Percentiles rank a stretch among this genome's conserved stretches.
Evolutionary conservation across 108 stramenopile genomes (phyloP).

Genomic region (Cyclotella cryptica): DNA sequence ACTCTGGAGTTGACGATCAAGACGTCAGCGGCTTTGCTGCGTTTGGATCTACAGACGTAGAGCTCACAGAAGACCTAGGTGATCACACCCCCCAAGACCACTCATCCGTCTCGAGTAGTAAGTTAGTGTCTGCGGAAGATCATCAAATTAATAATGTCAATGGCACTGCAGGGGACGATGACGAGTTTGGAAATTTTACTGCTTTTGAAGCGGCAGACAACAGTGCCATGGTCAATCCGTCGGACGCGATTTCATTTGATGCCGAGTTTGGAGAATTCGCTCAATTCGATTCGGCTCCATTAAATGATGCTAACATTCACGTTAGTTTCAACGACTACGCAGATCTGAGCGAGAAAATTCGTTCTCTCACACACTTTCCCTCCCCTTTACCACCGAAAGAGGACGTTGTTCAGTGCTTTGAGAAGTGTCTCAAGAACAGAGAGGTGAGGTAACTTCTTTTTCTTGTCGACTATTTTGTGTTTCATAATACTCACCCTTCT

Average conservation of each 20-base stretch:
- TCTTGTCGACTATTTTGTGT: background rate
- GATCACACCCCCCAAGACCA: background rate
- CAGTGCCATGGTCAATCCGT: background rate
- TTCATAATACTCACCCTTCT: background rate
- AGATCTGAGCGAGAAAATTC: slow-evolving; percentile 11
- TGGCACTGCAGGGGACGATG: slow-evolving; percentile 13
- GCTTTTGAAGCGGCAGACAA: slow-evolving; percentile 33
- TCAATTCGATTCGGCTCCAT: slow-evolving; percentile 43
- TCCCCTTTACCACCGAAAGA: background rate
- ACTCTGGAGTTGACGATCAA: slow-evolving; percentile 10
- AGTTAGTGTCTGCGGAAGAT: background rate
- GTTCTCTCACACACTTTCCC: background rate
- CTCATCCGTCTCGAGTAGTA: background rate
- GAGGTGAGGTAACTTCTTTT: background rate
- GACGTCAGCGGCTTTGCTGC: slow-evolving; percentile 44
- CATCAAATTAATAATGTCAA: background rate
- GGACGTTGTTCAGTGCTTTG: slow-evolving; percentile 13
- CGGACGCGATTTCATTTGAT: background rate
- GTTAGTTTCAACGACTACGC: background rate
- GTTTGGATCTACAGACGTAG: background rate
- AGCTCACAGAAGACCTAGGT: background rate
- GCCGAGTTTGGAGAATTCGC: slow-evolving; percentile 52
- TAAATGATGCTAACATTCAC: background rate
- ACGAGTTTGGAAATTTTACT: slow-evolving; percentile 49
- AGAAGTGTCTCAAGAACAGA: background rate